Conservation (phyloP, 177 flowering plant genomes). For the Vitis hybrid region DNA sequence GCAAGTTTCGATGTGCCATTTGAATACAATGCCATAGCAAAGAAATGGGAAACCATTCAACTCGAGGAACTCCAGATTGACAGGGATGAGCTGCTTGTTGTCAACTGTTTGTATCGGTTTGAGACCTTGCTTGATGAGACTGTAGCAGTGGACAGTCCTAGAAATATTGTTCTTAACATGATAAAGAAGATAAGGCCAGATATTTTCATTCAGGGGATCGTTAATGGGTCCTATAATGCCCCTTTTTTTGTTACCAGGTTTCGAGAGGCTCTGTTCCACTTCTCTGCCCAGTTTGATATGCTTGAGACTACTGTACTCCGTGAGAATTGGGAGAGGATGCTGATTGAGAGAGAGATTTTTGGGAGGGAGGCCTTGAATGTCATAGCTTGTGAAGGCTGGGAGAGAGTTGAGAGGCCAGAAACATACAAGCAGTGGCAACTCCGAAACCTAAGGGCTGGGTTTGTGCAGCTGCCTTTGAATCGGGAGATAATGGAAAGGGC, state of each 20-base stretch:
- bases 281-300: conserved; percentile 75
- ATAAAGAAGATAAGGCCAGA: conserved; percentile 59
- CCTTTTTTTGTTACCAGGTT: conserved; percentile 86
- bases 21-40: conserved; percentile 64
- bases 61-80: conserved; percentile 65
- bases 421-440: conserved; percentile 91
- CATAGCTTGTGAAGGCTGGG: conserved; percentile 86
- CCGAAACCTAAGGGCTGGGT: conserved; percentile 64
- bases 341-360: conserved; percentile 63
- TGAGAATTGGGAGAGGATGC: conserved; percentile 51
- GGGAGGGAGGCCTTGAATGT: conserved; percentile 77
- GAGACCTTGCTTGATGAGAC: conserved; percentile 69
- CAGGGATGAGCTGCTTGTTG: conserved; percentile 56
- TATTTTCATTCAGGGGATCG: conserved; percentile 58
- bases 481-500: conserved; percentile 39
- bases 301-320: conserved; percentile 70
- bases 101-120: conserved; percentile 51
- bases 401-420: conserved; percentile 91
- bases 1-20: conserved; percentile 59
- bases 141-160: conserved; percentile 56
- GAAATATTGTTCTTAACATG: conserved; percentile 49
- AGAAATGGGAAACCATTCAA: conserved; percentile 69
- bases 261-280: conserved; percentile 77
- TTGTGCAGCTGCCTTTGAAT: conserved; percentile 59
- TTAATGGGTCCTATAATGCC: conserved; percentile 71